Conservation (phyloP, 257 asterid genomes). For the Solanum clarkiae region DNA sequence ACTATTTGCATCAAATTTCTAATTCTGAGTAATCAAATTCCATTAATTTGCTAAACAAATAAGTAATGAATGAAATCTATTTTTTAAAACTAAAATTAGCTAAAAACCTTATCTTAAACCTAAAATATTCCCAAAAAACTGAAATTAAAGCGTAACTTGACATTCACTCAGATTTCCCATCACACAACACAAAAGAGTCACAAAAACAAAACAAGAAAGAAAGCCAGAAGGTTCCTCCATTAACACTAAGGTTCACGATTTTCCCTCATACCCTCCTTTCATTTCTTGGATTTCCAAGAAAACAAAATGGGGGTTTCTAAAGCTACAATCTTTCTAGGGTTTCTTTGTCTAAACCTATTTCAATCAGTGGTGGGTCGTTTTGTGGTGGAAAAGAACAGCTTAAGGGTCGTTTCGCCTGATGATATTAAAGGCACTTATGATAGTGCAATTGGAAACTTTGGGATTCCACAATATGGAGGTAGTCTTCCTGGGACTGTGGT, state of each 20-base stretch:
- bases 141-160: neutral
- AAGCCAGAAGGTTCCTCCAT: neutral
- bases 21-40: neutral
- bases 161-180: neutral
- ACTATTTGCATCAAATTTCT: neutral
- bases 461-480: slow-evolving; percentile 93
- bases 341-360: slow-evolving; percentile 22
- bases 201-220: neutral
- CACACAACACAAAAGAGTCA: neutral
- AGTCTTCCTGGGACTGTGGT: slow-evolving; percentile 78
- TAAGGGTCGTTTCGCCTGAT: slow-evolving; percentile 77
- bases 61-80: neutral
- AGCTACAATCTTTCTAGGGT: slow-evolving; percentile 34
- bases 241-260: neutral
- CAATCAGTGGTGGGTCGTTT: slow-evolving; percentile 54
- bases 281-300: neutral
- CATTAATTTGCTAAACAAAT: neutral
- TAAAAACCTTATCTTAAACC: neutral
- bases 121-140: neutral
- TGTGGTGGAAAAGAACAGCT: slow-evolving; percentile 89
- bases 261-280: neutral
- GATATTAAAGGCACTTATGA: slow-evolving; percentile 63
- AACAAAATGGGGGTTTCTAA: slow-evolving; percentile 38
- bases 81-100: neutral
- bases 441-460: slow-evolving; percentile 89